Percentiles rank a stretch among this genome's conserved stretches.
Conservation (phyloP, 345 rosid genomes). For the Syzygium aromaticum region DNA sequence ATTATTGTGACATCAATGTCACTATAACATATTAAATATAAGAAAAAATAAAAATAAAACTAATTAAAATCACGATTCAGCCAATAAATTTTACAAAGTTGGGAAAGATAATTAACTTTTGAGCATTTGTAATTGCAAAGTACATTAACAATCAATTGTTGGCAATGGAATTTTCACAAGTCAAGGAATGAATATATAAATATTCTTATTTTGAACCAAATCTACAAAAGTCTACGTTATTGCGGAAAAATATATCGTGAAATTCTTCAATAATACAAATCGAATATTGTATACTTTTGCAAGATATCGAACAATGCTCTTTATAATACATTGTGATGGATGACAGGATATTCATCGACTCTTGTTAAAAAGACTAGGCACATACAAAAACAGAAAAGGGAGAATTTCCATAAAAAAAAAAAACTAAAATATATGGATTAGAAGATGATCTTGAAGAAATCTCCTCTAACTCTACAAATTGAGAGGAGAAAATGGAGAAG, state of each 20-base stretch:
- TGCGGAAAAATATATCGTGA: background rate
- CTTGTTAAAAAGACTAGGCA: background rate
- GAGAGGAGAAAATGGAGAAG: background rate
- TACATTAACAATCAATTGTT: background rate
- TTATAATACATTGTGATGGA: background rate
- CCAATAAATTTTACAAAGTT: background rate
- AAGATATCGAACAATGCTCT: background rate
- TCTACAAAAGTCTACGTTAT: background rate
- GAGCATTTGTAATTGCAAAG: background rate
- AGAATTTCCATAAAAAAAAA: background rate
- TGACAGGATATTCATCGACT: background rate
- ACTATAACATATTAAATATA: background rate
- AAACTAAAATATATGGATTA: background rate
- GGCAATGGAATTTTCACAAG: background rate
- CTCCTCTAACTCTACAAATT: background rate
- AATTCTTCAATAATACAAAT: background rate
- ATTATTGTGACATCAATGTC: background rate
- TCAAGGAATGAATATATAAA: background rate
- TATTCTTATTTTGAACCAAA: background rate
- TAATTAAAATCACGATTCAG: background rate
- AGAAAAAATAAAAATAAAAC: background rate
- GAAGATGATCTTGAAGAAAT: background rate
- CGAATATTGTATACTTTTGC: background rate
- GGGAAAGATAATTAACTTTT: background rate
- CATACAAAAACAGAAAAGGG: background rate